These are phyloP conservation scores for Capsella rubella DNA, from an alignment of 441 rosid species.

Conservation along the genomic window DNA sequence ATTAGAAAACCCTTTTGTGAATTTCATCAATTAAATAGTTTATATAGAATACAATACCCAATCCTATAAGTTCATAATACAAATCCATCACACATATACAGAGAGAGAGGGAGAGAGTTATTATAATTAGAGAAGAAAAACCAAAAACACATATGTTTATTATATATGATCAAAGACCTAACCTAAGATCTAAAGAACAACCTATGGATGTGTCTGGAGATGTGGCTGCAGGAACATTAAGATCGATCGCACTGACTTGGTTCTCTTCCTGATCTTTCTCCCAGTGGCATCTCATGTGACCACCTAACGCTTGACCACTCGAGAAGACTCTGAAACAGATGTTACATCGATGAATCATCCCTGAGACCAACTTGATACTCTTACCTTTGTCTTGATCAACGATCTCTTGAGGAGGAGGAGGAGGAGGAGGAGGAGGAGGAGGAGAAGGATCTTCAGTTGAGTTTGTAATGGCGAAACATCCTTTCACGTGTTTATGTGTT, in stretches of 20 bases:
- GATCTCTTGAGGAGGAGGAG: conserved; percentile 18
- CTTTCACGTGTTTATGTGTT: conserved; percentile 64
- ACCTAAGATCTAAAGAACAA: conserved; percentile 68
- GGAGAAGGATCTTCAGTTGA: conserved; percentile 38
- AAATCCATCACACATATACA: conserved; percentile 24
- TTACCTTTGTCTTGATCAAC: conserved; percentile 40
- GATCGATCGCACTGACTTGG: conserved; percentile 50
- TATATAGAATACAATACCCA: conserved; percentile 26
- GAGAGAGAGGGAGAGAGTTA: conserved; percentile 30
- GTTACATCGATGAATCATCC: conserved; percentile 58
- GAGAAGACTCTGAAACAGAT: conserved; percentile 67
- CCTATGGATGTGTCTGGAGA: conserved; percentile 49
- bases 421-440: conserved; percentile 14
- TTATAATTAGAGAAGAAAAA: not conserved
- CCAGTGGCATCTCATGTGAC: conserved; percentile 90
- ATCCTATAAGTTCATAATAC: conserved; percentile 13
- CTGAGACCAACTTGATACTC: conserved; percentile 45
- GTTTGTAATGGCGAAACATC: conserved; percentile 60
- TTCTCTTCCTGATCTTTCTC: conserved; percentile 54
- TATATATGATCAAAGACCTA: conserved; percentile 57
- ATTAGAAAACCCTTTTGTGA: not conserved
- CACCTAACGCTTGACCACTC: conserved; percentile 86
- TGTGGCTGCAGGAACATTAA: conserved; percentile 67
- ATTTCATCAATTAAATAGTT: not conserved
- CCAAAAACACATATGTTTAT: conserved; percentile 3